Conservation (phyloP, 2,329 filamentous ascomycete species). For the Aspergillus quadrilineatus region DNA sequence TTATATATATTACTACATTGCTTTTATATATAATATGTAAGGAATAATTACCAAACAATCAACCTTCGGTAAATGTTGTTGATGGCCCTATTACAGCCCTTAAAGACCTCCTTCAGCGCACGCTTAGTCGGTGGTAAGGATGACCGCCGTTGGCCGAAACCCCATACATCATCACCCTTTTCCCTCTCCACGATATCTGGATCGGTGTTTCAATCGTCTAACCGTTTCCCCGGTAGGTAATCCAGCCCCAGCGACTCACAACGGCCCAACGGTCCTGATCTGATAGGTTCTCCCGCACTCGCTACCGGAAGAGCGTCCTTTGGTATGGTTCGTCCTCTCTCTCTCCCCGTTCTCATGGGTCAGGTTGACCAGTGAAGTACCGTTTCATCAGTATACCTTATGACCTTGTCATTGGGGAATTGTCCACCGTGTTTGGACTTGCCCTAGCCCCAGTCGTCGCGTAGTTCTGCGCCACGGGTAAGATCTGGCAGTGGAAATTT, state of each 20-base stretch:
- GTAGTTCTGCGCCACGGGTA: neutral
- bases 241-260: neutral
- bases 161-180: no score
- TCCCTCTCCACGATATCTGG: no score
- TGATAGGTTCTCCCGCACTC: constrained; percentile 6
- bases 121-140: no score
- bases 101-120: no score
- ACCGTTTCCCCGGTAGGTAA: neutral
- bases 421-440: neutral
- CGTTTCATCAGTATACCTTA: neutral
- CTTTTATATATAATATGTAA: no score
- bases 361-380: neutral
- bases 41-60: no score
- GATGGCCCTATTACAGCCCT: no score
- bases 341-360: neutral
- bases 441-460: neutral
- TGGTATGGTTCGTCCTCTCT: neutral
- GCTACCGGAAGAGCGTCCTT: constrained; percentile 11
- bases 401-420: constrained; percentile 3
- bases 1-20: no score
- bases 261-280: neutral
- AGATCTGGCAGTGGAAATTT: neutral
- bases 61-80: no score
- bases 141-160: no score
- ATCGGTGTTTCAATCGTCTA: neutral